A percentile compares a stretch with the other conserved stretches of the same genome.
Conservation (phyloP, 352 stramenopile genomes). For the Phytopythium chamaehyphon region DNA sequence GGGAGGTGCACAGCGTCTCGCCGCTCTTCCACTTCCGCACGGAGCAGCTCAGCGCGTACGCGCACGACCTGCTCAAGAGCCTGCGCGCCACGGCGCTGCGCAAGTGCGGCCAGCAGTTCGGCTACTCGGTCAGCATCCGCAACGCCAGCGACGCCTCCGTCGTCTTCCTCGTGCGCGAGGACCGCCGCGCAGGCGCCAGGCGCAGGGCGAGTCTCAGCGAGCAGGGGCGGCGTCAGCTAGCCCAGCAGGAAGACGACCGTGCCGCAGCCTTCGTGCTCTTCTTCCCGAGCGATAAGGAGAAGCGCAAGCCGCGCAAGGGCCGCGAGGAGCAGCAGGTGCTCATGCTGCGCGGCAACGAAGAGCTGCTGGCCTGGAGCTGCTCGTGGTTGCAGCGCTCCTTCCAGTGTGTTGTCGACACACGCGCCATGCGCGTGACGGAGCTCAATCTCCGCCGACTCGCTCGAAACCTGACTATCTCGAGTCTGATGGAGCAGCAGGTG, state of each 20-base stretch:
- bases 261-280: constrained; percentile 58
- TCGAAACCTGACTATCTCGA: constrained; percentile 38
- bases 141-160: constrained; percentile 33
- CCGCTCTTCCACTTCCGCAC: constrained; percentile 54
- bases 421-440: constrained; percentile 42
- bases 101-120: constrained; percentile 44
- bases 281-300: constrained; percentile 35
- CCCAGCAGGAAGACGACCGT: constrained; percentile 1
- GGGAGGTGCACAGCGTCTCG: constrained; percentile 61
- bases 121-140: constrained; percentile 63
- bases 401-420: constrained; percentile 57
- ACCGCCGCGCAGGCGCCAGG: constrained; percentile 21
- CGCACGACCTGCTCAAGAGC: constrained; percentile 62
- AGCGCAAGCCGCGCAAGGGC: constrained; percentile 25
- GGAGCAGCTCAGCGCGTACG: constrained; percentile 43
- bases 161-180: constrained; percentile 54
- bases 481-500: constrained; percentile 20
- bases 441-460: constrained; percentile 50
- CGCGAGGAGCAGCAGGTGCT: constrained; percentile 52
- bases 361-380: constrained; percentile 47
- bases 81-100: constrained; percentile 43
- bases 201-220: constrained; percentile 5
- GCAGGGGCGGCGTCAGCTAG: constrained; percentile 1
- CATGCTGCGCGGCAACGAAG: constrained; percentile 50
- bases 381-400: constrained; percentile 70